Base-by-base conservation (phyloP, 495 filamentous ascomycete genomes). In the Hamigera avellanea region DNA sequence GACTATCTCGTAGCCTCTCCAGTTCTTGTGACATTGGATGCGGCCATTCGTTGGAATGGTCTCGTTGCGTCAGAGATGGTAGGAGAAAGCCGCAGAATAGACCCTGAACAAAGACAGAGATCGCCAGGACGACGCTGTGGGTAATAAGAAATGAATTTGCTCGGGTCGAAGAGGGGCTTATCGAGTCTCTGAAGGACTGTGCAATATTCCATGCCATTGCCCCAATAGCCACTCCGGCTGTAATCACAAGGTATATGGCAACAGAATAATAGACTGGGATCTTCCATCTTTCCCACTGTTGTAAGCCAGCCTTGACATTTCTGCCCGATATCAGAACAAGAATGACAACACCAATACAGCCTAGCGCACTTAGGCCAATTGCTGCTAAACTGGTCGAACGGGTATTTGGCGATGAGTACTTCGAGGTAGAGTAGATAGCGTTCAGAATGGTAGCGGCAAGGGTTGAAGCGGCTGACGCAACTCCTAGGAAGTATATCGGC, bases 101-200 rank as follows among this genome's bases (percentile, higher is more conserved):
- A 6, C 57, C 58, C 35, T 65, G 57, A 1, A 36, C 38, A 14
- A 64, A 54, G 25, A 59, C 40, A 1, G 62, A 60, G 2, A 60
- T 27, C 2, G 55, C 46, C 56, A 55, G 62, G 30, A 62, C 44
- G 6, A 59, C 44, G 16, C 50, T 56, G 16, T 57, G 61, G 19
- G 52, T n/a, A n/a, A n/a, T n/a, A n/a, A n/a, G n/a, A n/a, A n/a
- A n/a, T n/a, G n/a, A n/a, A n/a, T n/a, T n/a, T n/a, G n/a, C n/a
- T n/a, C n/a, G n/a, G n/a, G n/a, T n/a, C n/a, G n/a, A n/a, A n/a
- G n/a, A n/a, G n/a, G n/a, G n/a, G n/a, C n/a, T n/a, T n/a, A n/a
- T n/a, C n/a, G n/a, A n/a, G n/a, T n/a, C n/a, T n/a, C n/a, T n/a
- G n/a, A n/a, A n/a, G n/a, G 29, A 26, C 59, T 46, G 15, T 51